These are phyloP conservation scores for Trifolium fragiferum DNA, from an alignment of 306 rosid genomes.

Conservation along the genomic window DNA sequence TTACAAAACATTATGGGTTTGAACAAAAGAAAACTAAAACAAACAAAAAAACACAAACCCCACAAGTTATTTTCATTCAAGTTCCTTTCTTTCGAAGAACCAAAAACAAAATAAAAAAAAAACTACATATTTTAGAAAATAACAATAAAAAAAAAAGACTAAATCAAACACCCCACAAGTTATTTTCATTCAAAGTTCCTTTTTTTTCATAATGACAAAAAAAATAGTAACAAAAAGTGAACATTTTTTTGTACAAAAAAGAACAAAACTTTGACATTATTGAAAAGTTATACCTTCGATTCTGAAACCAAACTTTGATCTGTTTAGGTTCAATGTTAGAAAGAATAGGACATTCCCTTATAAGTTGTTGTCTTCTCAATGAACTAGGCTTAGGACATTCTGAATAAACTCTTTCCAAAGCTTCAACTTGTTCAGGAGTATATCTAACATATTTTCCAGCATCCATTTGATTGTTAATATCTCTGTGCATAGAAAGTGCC, in stretches of 20 bases:
- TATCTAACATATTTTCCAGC: slow-evolving; percentile 89
- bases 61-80: neutral
- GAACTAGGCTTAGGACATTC: slow-evolving; percentile 99
- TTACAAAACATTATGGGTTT: no score
- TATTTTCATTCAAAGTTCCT: neutral
- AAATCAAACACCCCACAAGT: neutral
- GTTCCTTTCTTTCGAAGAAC: neutral
- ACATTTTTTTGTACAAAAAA: neutral
- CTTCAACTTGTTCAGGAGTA: slow-evolving; percentile 96
- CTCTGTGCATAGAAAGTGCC: slow-evolving; percentile 83
- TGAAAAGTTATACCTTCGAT: slow-evolving; percentile 65
- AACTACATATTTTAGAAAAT: neutral
- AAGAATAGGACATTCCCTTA: slow-evolving; percentile 92
- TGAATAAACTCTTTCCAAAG: slow-evolving; percentile 88
- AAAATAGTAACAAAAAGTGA: slow-evolving; percentile 15
- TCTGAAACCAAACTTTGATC: slow-evolving; percentile 99
- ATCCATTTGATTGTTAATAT: slow-evolving; percentile 74
- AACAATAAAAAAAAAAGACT: no score
- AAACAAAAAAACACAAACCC: slow-evolving; percentile 8
- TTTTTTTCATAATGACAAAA: neutral
- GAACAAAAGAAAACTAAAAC: neutral
- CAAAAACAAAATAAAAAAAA: neutral
- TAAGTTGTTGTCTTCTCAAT: slow-evolving; percentile 89
- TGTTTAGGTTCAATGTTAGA: slow-evolving; percentile 92
- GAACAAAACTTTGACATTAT: neutral